Percentiles rank a stretch among this genome's conserved stretches.
Conservation (phyloP, 495 filamentous ascomycete species). For the Daldinia grandis region DNA sequence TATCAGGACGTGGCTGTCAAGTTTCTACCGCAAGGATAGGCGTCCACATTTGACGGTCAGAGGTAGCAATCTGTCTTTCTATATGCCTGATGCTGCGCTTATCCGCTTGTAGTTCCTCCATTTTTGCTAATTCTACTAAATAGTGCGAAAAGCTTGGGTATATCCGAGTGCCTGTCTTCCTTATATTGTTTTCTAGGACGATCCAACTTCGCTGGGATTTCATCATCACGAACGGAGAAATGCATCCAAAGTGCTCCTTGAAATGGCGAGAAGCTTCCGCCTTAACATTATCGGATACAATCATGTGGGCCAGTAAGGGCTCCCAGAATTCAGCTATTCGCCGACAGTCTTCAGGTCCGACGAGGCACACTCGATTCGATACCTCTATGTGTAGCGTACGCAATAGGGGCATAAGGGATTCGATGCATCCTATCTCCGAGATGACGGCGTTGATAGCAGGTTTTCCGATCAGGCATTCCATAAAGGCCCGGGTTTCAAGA, state of each 20-base stretch:
- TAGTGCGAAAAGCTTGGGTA: constrained; percentile 9
- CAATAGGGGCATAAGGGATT: background rate
- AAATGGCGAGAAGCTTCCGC: background rate
- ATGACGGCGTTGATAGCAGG: background rate
- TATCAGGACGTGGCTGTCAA: background rate
- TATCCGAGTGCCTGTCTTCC: background rate
- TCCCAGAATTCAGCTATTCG: constrained; percentile 1
- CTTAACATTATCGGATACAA: background rate
- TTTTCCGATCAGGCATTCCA: background rate
- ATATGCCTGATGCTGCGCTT: background rate
- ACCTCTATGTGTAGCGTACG: background rate
- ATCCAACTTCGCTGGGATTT: constrained; percentile 1
- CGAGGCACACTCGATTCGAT: background rate
- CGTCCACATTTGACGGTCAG: background rate
- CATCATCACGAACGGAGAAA: background rate
- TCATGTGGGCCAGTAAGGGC: background rate
- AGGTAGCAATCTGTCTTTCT: background rate
- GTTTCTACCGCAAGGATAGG: background rate
- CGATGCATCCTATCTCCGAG: background rate
- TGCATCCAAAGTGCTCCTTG: background rate
- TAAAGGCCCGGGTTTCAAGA: background rate
- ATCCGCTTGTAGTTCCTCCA: background rate
- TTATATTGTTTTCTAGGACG: background rate
- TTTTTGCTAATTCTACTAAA: background rate
- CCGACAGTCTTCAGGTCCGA: background rate